Evolutionary conservation across 306 rosid species (phyloP), one percentile per base, ranked within the genome.

Genomic region (Medicago arabica): DNA sequence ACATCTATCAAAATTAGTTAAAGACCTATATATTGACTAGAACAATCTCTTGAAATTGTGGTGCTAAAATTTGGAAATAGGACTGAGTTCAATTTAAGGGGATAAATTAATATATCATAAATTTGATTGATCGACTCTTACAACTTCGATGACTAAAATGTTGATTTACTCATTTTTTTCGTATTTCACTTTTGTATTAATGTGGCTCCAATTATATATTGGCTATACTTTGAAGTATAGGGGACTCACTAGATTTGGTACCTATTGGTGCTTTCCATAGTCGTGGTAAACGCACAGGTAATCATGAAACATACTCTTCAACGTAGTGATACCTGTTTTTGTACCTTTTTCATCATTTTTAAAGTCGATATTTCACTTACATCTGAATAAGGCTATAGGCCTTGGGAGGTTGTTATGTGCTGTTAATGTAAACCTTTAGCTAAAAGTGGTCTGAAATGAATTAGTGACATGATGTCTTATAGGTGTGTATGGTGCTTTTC

Each of bases 251-350:
- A 69, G 97, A 95, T 88, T 87, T 92, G 97, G 99, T 90, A 21
- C 97, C 99, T 53, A 90, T 95, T 80, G 99, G 89, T 76, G 99
- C 97, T 74, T 95, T 95, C 72, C 92, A 90, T 10, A 97, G 99
- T 23, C 97, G 93, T 55, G 97, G 98, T 55, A 92, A 90, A 75
- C 97, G 97, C 54, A 85, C 97, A 90, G 98, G 97, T 95, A 77
- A 84, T 79, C 34, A 57, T 58, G 47, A 47, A 63, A 71, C 21
- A n/a, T 41, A 55, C 38, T 76, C 76, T 65, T 59, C 58, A 71
- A 57, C 23, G 39, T 41, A 38, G 19, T 43, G 79, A 55, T 73
- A 74, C 71, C 16, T 80, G 12, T 25, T 21, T 36, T 11, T 14
- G 16, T 49, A 31, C 67, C 71, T 44, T 34, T 9, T 67, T 63